Evolutionary conservation across 176 grass and related monocot species (phyloP).

Genomic region (Hordeum marinum): DNA sequence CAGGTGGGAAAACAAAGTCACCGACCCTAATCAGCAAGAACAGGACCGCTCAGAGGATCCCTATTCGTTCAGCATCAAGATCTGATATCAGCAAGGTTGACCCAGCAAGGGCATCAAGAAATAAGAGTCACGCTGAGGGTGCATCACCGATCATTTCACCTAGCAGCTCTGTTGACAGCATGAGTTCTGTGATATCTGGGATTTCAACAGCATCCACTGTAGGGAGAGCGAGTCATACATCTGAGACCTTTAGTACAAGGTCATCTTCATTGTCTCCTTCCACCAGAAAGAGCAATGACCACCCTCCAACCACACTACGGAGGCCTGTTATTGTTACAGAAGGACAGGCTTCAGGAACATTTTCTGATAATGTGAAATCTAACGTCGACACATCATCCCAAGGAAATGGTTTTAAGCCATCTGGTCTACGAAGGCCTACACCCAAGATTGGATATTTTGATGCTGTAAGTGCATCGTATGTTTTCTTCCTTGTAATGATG

Average conservation of each 20-base stretch:
- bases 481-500: not conserved
- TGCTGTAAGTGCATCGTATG: constrained; percentile 42
- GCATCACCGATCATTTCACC: constrained; percentile 52
- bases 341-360: not conserved
- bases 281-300: constrained; percentile 29
- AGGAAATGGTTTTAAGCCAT: constrained; percentile 55
- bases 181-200: constrained; percentile 47
- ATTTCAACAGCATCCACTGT: constrained; percentile 41
- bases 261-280: constrained; percentile 39
- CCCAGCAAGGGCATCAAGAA: constrained; percentile 34
- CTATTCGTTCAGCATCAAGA: constrained; percentile 30
- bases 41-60: constrained; percentile 45
- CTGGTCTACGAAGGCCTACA: constrained; percentile 63
- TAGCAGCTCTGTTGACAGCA: constrained; percentile 77
- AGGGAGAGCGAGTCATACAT: constrained; percentile 35
- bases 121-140: constrained; percentile 12
- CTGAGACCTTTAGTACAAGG: constrained; percentile 19
- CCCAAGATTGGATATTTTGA: constrained; percentile 89
- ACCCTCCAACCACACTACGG: not conserved
- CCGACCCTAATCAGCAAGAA: constrained; percentile 30
- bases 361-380: not conserved
- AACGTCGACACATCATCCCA: not conserved
- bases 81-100: constrained; percentile 23
- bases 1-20: constrained; percentile 32
- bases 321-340: not conserved